These are phyloP conservation scores for Leccinum broughii DNA, from an alignment of 768 basidiomycete genomes.

Conservation along the genomic window DNA sequence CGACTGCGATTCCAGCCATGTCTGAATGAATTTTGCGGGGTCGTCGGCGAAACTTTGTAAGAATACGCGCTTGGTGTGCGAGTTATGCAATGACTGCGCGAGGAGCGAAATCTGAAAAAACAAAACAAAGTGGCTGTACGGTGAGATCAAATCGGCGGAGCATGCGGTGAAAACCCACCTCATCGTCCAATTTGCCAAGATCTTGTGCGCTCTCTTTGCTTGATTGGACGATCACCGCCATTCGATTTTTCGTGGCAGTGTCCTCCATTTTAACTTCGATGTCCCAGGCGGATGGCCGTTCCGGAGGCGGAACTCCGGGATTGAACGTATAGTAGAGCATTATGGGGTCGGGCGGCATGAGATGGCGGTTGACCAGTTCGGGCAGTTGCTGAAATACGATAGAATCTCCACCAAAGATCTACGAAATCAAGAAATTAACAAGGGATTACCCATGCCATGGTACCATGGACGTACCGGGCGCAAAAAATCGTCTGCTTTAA, in stretches of 20 bases:
- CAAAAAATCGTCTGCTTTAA: slow-evolving; percentile 68
- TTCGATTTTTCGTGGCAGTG: slow-evolving; percentile 64
- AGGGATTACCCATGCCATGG: neutral
- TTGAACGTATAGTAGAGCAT: slow-evolving; percentile 76
- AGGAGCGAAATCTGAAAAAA: slow-evolving; percentile 68
- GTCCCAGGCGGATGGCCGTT: slow-evolving; percentile 79
- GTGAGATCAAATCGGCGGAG: slow-evolving; percentile 20
- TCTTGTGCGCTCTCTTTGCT: slow-evolving; percentile 70
- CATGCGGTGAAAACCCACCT: slow-evolving; percentile 48
- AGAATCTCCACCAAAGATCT: slow-evolving; percentile 74
- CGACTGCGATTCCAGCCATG: slow-evolving; percentile 90
- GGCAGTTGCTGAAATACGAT: slow-evolving; percentile 80
- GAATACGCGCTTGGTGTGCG: slow-evolving; percentile 86
- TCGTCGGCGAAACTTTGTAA: slow-evolving; percentile 78
- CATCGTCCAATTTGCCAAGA: slow-evolving; percentile 79
- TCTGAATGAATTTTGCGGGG: slow-evolving; percentile 80
- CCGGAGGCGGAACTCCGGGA: slow-evolving; percentile 60
- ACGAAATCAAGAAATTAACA: neutral
- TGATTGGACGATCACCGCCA: slow-evolving; percentile 68
- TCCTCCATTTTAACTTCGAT: slow-evolving; percentile 90
- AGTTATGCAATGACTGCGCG: slow-evolving; percentile 83
- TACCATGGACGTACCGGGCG: slow-evolving; percentile 49
- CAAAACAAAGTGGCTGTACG: slow-evolving; percentile 7
- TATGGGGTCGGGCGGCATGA: slow-evolving; percentile 77
- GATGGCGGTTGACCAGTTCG: slow-evolving; percentile 79